Evolutionary conservation across 371 early-diverging fungal genomes (phyloP), one percentile per base, ranked within the genome.

Genomic region (Chytridium lagenaria): DNA sequence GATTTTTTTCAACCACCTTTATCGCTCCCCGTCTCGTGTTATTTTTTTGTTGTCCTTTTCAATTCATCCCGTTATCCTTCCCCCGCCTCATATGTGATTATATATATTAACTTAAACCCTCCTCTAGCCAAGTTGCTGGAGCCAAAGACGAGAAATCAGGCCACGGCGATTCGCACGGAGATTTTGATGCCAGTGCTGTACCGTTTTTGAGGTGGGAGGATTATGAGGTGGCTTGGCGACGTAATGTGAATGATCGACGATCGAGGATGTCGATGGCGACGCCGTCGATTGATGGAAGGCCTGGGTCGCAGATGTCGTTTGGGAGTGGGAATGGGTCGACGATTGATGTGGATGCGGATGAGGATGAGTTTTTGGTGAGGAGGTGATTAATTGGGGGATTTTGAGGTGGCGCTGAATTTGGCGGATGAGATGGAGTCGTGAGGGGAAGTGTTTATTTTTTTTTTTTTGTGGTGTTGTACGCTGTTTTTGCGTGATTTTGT

Each of bases 151-250:
- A n/a, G n/a, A n/a, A n/a, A n/a, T 5, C 31, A 2, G 61, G 61
- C 23, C 61, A 61, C 61, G 61, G 61, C 30, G 61, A 61, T 15
- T 28, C 34, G 3, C 12, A 61, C 7, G 61, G 61, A 3, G 61
- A 61, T 5, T 61, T 61, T 61, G 61, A 61, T 36, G 12, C 61
- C 23, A 33, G 34, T 28, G 30, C 36, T 23, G 69, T 69, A 28
- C 59, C 59, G 69, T 69, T 69, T 39, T 2, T 55, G 26, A 10
- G 59, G 28, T 69, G 69, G 69, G 69, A 69, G 59, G 69, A 69
- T 55, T 69, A 69, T 34, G 69, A 69, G 69, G 38, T 37, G 5
- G 31, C 37, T 36, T 69, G 69, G 69, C 3, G 69, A 22, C 30
- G 61, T 7, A 34, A 12, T 12, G 61, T 61, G 7, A 34, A 28